These are phyloP conservation scores for Lachnellula occidentalis DNA, from an alignment of 2,329 filamentous ascomycete genomes.

Conservation along the genomic window DNA sequence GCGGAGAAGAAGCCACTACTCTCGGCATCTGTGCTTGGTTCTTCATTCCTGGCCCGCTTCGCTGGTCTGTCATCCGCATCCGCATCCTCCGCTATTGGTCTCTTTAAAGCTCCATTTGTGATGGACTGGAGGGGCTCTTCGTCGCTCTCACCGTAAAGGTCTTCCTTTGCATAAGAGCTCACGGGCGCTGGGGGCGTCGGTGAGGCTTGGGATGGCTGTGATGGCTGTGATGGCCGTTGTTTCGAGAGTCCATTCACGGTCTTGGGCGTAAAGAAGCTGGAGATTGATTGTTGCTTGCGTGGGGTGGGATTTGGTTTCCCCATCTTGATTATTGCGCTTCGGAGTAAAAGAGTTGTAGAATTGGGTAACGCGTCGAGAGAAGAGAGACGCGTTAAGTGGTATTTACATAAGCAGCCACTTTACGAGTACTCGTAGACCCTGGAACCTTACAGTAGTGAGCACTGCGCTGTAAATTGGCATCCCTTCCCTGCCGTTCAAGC, in stretches of 20 bases:
- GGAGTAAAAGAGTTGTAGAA: not conserved
- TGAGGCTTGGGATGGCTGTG: conserved; percentile 6
- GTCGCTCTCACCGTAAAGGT: conserved; percentile 28
- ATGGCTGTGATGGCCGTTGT: conserved; percentile 20
- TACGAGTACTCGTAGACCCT: not conserved
- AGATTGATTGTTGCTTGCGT: conserved; percentile 71
- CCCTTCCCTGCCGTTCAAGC: not conserved
- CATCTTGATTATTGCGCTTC: conserved; percentile 15
- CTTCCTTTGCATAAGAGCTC: conserved; percentile 13
- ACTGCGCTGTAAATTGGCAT: not conserved
- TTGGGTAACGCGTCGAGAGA: not conserved
- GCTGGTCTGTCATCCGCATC: conserved; percentile 37
- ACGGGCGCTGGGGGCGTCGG: conserved; percentile 20
- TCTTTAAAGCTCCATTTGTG: conserved; percentile 37
- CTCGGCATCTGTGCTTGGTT: conserved; percentile 32
- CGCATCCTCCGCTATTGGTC: conserved; percentile 44
- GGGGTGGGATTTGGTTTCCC: conserved; percentile 22
- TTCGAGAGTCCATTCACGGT: conserved; percentile 35
- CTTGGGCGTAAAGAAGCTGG: conserved; percentile 74
- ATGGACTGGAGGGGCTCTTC: conserved; percentile 15
- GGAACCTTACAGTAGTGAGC: not conserved
- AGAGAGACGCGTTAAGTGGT: not conserved
- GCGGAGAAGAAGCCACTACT: conserved; percentile 36
- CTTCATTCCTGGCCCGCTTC: conserved; percentile 43
- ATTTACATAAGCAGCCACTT: not conserved